phyloP scores from a whole-genome alignment of 1,284 basidiomycete species.

The Lentinus polychrous region DNA sequence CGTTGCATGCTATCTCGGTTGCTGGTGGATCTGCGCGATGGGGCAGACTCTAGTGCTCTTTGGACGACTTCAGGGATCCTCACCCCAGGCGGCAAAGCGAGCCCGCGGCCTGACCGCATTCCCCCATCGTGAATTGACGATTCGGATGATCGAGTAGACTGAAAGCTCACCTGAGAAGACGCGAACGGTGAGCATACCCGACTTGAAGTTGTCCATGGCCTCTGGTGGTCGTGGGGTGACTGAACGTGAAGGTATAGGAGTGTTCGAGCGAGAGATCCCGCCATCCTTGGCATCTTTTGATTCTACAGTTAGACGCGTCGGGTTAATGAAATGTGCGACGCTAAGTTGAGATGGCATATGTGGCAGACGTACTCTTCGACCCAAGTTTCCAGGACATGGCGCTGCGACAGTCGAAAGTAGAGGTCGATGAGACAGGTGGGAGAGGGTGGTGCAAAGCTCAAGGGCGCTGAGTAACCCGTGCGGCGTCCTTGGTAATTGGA shows the following conservation, averaged over 20 bases:
- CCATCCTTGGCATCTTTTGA: slow-evolving; percentile 63
- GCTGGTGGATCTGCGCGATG: slow-evolving; percentile 48
- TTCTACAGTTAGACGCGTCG: slow-evolving; percentile 30
- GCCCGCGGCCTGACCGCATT: slow-evolving; percentile 51
- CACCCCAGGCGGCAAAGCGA: slow-evolving; percentile 68
- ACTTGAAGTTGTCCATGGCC: slow-evolving; percentile 52
- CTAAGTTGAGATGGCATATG: not conserved
- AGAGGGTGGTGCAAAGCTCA: not conserved
- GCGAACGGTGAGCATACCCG: slow-evolving; percentile 80
- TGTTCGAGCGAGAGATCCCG: slow-evolving; percentile 61
- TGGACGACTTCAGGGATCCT: slow-evolving; percentile 84
- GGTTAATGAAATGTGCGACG: not conserved
- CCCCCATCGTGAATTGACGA: slow-evolving; percentile 57
- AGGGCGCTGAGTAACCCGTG: not conserved
- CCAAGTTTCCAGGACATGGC: slow-evolving; percentile 15
- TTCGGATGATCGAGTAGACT: slow-evolving; percentile 32
- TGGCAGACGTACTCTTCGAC: slow-evolving; percentile 13
- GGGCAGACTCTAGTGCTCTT: slow-evolving; percentile 61
- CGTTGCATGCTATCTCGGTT: slow-evolving; percentile 86
- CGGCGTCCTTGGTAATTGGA: not conserved
- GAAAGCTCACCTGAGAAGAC: slow-evolving; percentile 70
- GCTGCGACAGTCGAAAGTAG: not conserved
- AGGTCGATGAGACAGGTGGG: not conserved
- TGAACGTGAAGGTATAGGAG: slow-evolving; percentile 66
- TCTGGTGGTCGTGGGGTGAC: slow-evolving; percentile 60